These are phyloP conservation scores for Blastomyces parvus DNA, from an alignment of 2,329 filamentous ascomycete genomes.

Conservation along the genomic window DNA sequence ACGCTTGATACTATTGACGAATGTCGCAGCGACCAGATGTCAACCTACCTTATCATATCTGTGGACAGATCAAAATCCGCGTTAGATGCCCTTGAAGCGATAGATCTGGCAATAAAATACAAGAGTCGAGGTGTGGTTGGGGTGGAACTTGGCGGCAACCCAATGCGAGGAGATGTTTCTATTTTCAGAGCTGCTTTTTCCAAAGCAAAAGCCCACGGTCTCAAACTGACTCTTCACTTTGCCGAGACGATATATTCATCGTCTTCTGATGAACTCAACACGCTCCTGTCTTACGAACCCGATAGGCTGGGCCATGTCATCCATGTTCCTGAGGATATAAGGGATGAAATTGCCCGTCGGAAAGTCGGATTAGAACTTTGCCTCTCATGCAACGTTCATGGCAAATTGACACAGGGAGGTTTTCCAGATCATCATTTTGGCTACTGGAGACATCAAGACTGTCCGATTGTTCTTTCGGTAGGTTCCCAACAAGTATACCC, in stretches of 20 bases:
- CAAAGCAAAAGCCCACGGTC: constrained; percentile 44
- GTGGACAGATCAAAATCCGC: constrained; percentile 58
- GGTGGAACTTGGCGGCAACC: constrained; percentile 71
- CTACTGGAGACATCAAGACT: constrained; percentile 54
- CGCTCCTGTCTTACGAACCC: constrained; percentile 56
- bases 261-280: constrained; percentile 50
- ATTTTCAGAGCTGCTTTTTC: constrained; percentile 52
- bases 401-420: constrained; percentile 59
- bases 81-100: constrained; percentile 52
- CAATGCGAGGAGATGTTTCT: constrained; percentile 51
- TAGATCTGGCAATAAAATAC: constrained; percentile 54
- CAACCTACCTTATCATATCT: constrained; percentile 60
- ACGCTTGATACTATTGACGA: constrained; percentile 55
- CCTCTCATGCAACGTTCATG: constrained; percentile 70
- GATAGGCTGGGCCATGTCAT: constrained; percentile 70
- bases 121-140: constrained; percentile 53
- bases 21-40: constrained; percentile 46
- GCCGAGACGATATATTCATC: constrained; percentile 56
- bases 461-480: constrained; percentile 59
- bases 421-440: constrained; percentile 66
- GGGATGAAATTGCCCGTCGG: constrained; percentile 44
- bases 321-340: constrained; percentile 55
- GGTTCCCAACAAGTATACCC: constrained; percentile 29
- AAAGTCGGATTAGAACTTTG: constrained; percentile 64
- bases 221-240: constrained; percentile 67